These are phyloP conservation scores for Claviceps quebecensis DNA, from an alignment of 2,329 filamentous ascomycete genomes.

Conservation along the genomic window DNA sequence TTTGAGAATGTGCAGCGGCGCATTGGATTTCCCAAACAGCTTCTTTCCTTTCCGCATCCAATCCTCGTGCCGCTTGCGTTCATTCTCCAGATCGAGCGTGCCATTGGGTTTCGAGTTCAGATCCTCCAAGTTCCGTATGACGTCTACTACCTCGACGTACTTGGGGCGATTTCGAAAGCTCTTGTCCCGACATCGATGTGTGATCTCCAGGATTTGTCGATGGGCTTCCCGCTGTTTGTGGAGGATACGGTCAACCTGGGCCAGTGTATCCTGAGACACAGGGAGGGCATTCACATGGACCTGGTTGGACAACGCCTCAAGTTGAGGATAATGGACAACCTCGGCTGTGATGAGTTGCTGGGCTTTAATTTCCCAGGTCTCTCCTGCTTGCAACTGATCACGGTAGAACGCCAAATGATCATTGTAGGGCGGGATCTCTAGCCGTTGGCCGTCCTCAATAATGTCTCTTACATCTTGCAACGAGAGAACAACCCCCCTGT, in stretches of 20 bases:
- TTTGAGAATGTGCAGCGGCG: conserved; percentile 87
- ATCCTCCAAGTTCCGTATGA: conserved; percentile 75
- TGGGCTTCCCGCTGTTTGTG: conserved; percentile 94
- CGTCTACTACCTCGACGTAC: conserved; percentile 79
- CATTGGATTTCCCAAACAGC: conserved; percentile 94
- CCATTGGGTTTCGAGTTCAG: conserved; percentile 86
- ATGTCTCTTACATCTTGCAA: conserved; percentile 68
- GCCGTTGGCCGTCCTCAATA: conserved; percentile 60
- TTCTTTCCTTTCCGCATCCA: conserved; percentile 99
- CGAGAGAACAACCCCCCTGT: conserved; percentile 50
- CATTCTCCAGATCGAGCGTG: conserved; percentile 83
- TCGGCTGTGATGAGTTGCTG: conserved; percentile 88
- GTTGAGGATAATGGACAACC: conserved; percentile 80
- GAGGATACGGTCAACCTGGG: conserved; percentile 76
- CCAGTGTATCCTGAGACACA: conserved; percentile 67
- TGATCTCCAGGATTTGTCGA: conserved; percentile 70
- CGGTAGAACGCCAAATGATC: conserved; percentile 64
- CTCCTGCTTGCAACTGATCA: conserved; percentile 62
- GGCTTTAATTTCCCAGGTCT: conserved; percentile 85
- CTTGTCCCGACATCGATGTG: conserved; percentile 58
- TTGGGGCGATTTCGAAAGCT: conserved; percentile 70
- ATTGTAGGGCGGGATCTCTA: conserved; percentile 68
- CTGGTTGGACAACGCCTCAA: conserved; percentile 81
- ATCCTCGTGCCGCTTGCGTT: conserved; percentile 89
- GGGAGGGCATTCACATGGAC: conserved; percentile 57